A percentile compares a stretch with the other conserved stretches of the same genome.
These are phyloP conservation scores for Hyphopichia homilentoma DNA, from an alignment of 805 yeast genomes.

Conservation along the genomic window DNA sequence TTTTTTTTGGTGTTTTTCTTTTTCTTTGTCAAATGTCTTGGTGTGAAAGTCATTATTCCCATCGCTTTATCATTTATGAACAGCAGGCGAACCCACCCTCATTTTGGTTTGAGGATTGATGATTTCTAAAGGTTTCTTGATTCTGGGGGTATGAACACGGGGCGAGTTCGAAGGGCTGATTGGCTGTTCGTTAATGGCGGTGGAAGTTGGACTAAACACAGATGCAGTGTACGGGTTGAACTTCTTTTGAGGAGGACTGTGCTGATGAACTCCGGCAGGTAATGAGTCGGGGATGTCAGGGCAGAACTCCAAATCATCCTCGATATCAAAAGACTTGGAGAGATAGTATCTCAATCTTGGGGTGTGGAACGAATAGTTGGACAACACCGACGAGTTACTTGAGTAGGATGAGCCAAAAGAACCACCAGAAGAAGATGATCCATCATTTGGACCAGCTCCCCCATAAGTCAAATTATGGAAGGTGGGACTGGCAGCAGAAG, in stretches of 20 bases:
- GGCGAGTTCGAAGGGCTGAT: conserved; percentile 30
- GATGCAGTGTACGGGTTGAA: conserved; percentile 68
- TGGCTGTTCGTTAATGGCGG: conserved; percentile 30
- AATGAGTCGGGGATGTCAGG: conserved; percentile 48
- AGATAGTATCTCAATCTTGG: conserved; percentile 54
- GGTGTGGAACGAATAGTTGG: conserved; percentile 38
- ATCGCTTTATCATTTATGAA: conserved; percentile 10
- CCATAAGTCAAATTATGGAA: conserved; percentile 24
- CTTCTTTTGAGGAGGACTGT: conserved; percentile 39
- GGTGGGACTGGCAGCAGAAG: conserved; percentile 27
- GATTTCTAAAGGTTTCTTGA: conserved; percentile 57
- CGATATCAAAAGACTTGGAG: conserved; percentile 58
- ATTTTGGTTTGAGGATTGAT: conserved; percentile 60
- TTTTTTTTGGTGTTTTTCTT: too few species aligned
- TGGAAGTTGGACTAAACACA: conserved; percentile 50
- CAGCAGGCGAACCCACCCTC: conserved; percentile 51
- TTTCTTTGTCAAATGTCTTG: not conserved
- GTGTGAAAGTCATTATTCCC: not conserved
- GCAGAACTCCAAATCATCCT: conserved; percentile 63
- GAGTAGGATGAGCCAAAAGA: conserved; percentile 4
- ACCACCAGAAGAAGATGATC: conserved; percentile 6
- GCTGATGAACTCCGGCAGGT: conserved; percentile 3
- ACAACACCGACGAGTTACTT: conserved; percentile 5
- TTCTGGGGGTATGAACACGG: conserved; percentile 52
- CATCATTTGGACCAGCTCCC: conserved; percentile 12